These are phyloP conservation scores for Canavalia ensiformis DNA, from an alignment of 306 rosid genomes.

Conservation along the genomic window DNA sequence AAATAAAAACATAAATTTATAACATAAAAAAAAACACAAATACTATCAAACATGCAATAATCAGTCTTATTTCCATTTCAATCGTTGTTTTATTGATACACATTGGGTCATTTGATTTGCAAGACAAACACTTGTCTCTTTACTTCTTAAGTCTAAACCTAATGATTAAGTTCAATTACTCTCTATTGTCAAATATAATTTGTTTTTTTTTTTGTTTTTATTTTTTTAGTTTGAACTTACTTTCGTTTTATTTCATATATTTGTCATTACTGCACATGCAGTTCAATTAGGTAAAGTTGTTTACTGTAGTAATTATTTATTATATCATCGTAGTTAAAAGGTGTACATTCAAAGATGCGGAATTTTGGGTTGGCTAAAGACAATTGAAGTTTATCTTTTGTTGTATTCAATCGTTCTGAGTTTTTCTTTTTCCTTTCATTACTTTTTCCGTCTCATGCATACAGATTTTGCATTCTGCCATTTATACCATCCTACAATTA, in stretches of 20 bases:
- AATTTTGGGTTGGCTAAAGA: neutral
- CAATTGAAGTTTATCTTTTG: neutral
- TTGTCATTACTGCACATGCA: neutral
- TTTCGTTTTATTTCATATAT: neutral
- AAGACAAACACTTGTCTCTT: neutral
- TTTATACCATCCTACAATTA: slow-evolving; percentile 24
- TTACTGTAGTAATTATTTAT: neutral
- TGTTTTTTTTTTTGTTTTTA: neutral
- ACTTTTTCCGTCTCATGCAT: neutral
- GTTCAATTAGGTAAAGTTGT: neutral
- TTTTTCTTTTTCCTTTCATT: neutral
- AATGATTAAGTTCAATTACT: neutral
- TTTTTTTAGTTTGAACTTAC: neutral
- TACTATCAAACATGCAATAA: no score
- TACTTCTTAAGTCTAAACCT: neutral
- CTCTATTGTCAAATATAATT: neutral
- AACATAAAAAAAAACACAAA: no score
- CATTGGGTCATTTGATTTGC: neutral
- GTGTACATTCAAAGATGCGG: no score
- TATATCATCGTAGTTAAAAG: neutral
- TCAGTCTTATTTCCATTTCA: neutral
- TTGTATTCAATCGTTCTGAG: neutral
- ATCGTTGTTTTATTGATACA: neutral
- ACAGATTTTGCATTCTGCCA: neutral
- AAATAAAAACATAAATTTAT: no score